These are phyloP conservation scores for Xylaria hypoxylon DNA, from an alignment of 2,329 filamentous ascomycete species.

Conservation along the genomic window DNA sequence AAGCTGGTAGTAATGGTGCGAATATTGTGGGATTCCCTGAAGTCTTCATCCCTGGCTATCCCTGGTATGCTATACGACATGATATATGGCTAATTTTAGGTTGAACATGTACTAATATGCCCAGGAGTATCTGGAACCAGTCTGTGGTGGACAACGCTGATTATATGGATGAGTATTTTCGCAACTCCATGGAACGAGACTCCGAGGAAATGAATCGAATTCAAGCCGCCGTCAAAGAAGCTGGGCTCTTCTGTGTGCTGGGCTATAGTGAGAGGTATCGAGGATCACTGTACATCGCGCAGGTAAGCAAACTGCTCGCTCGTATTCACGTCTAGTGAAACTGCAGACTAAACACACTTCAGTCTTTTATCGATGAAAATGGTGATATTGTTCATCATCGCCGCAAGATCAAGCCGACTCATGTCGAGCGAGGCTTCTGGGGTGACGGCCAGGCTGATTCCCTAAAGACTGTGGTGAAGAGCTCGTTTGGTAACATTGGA, in stretches of 20 bases:
- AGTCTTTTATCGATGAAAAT: conserved; percentile 29
- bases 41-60: conserved; percentile 60
- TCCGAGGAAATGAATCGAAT: conserved; percentile 24
- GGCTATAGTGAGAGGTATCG: conserved; percentile 27
- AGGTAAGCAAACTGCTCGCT: background rate
- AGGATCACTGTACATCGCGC: conserved; percentile 24
- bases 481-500: conserved; percentile 58
- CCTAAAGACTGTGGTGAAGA: conserved; percentile 56
- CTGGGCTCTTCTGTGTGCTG: conserved; percentile 21
- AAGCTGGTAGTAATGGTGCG: conserved; percentile 60
- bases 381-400: conserved; percentile 43
- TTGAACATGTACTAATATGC: conserved; percentile 40
- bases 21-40: conserved; percentile 62
- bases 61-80: conserved; percentile 47
- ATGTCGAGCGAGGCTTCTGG: conserved; percentile 64
- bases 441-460: conserved; percentile 58
- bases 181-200: conserved; percentile 20
- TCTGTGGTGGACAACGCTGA: conserved; percentile 13
- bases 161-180: conserved; percentile 23
- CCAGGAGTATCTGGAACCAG: conserved; percentile 25
- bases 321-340: background rate
- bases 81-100: conserved; percentile 46
- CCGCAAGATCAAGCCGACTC: conserved; percentile 65
- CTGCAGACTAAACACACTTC: background rate
- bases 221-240: conserved; percentile 20